These are phyloP conservation scores for Tylopilus vinaceipallidus DNA, from an alignment of 768 basidiomycete species.

Conservation along the genomic window DNA sequence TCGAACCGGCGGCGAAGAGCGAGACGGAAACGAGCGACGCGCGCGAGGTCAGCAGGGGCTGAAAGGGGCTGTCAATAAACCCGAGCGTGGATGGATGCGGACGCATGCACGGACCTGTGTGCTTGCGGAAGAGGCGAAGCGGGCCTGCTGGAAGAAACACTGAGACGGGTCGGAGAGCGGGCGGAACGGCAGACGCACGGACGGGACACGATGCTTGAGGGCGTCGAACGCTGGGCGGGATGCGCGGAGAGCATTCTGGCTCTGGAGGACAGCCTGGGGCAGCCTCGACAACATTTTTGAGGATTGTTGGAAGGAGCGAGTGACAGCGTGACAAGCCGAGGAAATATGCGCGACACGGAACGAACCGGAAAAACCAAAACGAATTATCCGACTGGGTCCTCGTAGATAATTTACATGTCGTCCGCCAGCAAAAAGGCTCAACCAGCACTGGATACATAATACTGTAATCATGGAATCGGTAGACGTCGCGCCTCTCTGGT, in stretches of 20 bases:
- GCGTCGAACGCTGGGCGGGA: constrained; percentile 43
- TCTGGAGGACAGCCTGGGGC: constrained; percentile 69
- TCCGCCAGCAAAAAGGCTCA: constrained; percentile 14
- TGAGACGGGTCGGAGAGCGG: constrained; percentile 11
- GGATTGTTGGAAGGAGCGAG: constrained; percentile 40
- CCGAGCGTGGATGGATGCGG: background rate
- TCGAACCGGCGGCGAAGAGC: constrained; percentile 77
- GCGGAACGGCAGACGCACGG: constrained; percentile 42
- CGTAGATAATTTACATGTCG: constrained; percentile 30
- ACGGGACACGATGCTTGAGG: constrained; percentile 44
- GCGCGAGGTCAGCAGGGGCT: constrained; percentile 72
- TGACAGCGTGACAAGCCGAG: constrained; percentile 41
- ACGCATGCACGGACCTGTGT: constrained; percentile 55
- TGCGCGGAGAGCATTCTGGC: constrained; percentile 46
- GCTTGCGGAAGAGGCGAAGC: constrained; percentile 58
- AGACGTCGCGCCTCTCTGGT: constrained; percentile 13
- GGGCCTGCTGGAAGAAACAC: constrained; percentile 45
- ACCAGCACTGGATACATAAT: constrained; percentile 20
- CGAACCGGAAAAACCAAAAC: constrained; percentile 46
- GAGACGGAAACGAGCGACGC: constrained; percentile 74
- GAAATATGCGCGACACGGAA: constrained; percentile 39
- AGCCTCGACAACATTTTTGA: constrained; percentile 83
- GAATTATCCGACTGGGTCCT: constrained; percentile 14
- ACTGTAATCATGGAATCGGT: constrained; percentile 10
- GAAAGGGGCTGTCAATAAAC: constrained; percentile 1